Percentiles rank a stretch among this genome's conserved stretches.
Evolutionary conservation across 768 basidiomycete species (phyloP).

Genomic region (Dentipellis sp.): DNA sequence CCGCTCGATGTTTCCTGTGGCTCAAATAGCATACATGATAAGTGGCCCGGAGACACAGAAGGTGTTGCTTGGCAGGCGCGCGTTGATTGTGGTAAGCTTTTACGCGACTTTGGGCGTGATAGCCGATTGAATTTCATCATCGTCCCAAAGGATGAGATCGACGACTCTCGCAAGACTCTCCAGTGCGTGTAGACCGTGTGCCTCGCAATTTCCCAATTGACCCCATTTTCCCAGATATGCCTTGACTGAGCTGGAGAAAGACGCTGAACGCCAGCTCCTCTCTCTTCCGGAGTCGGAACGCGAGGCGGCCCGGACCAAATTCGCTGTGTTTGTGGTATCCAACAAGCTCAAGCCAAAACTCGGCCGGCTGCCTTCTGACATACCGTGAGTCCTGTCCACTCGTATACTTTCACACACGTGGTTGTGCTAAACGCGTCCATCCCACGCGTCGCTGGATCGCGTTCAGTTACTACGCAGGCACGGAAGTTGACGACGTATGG

Average conservation of each 20-base stretch:
- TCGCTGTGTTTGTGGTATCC: conserved; percentile 91
- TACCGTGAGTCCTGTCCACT: conserved; percentile 37
- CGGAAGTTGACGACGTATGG: conserved; percentile 67
- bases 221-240: conserved; percentile 56
- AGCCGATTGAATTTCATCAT: conserved; percentile 11
- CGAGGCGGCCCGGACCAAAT: conserved; percentile 61
- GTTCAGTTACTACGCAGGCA: conserved; percentile 68
- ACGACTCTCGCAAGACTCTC: conserved; percentile 84
- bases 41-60: conserved; percentile 62
- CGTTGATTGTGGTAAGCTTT: conserved; percentile 68
- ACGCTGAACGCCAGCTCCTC: conserved; percentile 67
- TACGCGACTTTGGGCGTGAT: background rate
- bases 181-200: conserved; percentile 40
- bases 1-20: conserved; percentile 2
- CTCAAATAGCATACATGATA: conserved; percentile 1
- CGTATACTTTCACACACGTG: conserved; percentile 6
- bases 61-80: conserved; percentile 68
- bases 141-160: conserved; percentile 64
- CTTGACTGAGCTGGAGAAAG: conserved; percentile 79
- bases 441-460: conserved; percentile 14
- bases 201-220: background rate
- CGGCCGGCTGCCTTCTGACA: conserved; percentile 58
- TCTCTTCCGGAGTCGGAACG: conserved; percentile 63
- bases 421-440: background rate
- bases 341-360: conserved; percentile 87